Percentiles rank a stretch among this genome's conserved stretches.
Evolutionary conservation across 768 basidiomycete species (phyloP).

Genomic region (Mrakia hoshinonis): DNA sequence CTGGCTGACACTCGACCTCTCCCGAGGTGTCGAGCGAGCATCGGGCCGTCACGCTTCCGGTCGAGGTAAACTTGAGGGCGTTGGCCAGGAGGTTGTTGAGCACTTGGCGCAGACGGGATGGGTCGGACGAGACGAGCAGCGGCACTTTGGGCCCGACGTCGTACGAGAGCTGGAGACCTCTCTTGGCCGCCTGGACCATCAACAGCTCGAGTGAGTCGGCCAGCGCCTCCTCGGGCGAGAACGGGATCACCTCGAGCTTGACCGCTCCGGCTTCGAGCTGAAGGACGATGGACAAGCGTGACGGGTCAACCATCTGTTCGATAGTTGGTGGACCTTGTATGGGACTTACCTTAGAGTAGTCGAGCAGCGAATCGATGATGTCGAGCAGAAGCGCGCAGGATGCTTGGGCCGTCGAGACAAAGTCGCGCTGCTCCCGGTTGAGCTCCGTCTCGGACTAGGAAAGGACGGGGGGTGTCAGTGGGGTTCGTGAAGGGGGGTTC

Average conservation of each 20-base stretch:
- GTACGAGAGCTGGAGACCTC: slow-evolving; percentile 5
- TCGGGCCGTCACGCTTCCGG: slow-evolving; percentile 55
- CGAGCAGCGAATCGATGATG: slow-evolving; percentile 71
- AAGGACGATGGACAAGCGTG: too few species aligned
- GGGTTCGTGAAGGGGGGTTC: too few species aligned
- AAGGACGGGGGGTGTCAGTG: too few species aligned
- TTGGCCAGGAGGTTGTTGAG: slow-evolving; percentile 67
- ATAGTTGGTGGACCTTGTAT: too few species aligned
- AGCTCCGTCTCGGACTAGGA: too few species aligned
- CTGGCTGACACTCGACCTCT: not conserved
- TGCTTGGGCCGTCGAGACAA: slow-evolving; percentile 67
- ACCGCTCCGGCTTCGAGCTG: slow-evolving; percentile 61
- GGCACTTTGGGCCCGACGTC: slow-evolving; percentile 49
- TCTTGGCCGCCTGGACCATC: slow-evolving; percentile 2
- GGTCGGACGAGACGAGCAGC: slow-evolving; percentile 64
- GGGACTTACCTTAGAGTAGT: slow-evolving; percentile 54
- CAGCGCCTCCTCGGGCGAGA: slow-evolving; percentile 61
- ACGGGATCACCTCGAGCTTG: slow-evolving; percentile 60
- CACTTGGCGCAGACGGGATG: slow-evolving; percentile 67
- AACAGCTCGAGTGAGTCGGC: slow-evolving; percentile 72
- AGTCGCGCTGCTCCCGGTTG: slow-evolving; percentile 24
- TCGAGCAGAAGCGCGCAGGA: slow-evolving; percentile 66
- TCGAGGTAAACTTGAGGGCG: slow-evolving; percentile 60
- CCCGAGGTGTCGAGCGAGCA: slow-evolving; percentile 48
- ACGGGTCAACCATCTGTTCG: too few species aligned